Base-by-base conservation (phyloP, 352 stramenopile species). In the Blastocystis sp. region DNA sequence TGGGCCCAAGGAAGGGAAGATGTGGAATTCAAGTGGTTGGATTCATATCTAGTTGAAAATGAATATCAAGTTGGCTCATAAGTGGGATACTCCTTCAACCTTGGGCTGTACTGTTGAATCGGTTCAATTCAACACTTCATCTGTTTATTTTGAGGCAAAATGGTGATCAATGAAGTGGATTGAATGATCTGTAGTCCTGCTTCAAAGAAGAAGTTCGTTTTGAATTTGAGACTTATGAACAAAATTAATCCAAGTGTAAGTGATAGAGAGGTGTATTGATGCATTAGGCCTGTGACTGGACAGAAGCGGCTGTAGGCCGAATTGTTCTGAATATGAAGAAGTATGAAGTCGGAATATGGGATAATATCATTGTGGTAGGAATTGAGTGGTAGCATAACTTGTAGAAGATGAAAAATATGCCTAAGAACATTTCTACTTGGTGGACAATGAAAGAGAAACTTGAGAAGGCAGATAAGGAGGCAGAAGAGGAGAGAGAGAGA, bases 391-490 rank as follows among this genome's bases (percentile, higher is more conserved):
- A 24, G 24, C 4, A 46, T 65, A 24, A 52, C 21, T 29, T 21
- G 51, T 83, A 83, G 71, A 83, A 83, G 51, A 32, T 65, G 21
- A 57, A 57, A 16, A 57, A 59, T n/a, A 83, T 63, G 16, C 77
- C 77, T 14, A 57, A 63, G 39, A 87, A 87, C 27, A 87, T 87
- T 42, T 61, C 74, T 24, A 87, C 43, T 37, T 87, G 77, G 77
- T 87, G 77, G 77, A 78, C 35, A 29, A 87, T 87, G 77, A 58
- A 87, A 61, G 77, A 87, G 21, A 58, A 87, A 54, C 65, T 87
- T 27, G 65, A 78, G 14, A 58, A 75, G 58, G 77, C 51, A 54
- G 77, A 87, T 51, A 29, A 69, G 39, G 77, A 87, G 57, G 56
- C 21, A 39, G 43, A 87, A 54, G 43, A 77, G 49, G 77, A 46